Evolutionary conservation across 345 rosid species (phyloP).

Genomic region (Eucalyptus urophylla): DNA sequence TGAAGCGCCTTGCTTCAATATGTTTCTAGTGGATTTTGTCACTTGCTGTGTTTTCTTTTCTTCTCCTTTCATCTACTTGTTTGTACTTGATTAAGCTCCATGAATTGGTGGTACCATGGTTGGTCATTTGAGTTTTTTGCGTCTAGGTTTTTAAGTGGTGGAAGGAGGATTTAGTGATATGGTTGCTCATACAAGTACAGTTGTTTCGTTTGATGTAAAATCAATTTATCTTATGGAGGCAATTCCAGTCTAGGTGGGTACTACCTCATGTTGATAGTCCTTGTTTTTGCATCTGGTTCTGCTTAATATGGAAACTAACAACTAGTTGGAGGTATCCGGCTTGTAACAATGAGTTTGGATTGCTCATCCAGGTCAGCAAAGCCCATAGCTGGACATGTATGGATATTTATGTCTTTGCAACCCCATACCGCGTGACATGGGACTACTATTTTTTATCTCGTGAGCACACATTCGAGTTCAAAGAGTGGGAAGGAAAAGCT

Average conservation of each 20-base stretch:
- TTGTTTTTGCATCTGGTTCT: neutral
- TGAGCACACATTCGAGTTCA: conserved; percentile 71
- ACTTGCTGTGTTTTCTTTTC: neutral
- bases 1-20: neutral
- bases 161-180: no score
- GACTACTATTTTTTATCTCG: conserved; percentile 73
- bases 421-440: conserved; percentile 92
- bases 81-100: neutral
- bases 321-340: neutral
- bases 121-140: neutral
- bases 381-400: conserved; percentile 92
- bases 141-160: neutral
- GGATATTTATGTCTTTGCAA: conserved; percentile 89
- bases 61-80: neutral
- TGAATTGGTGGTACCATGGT: neutral
- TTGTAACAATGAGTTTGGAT: neutral
- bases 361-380: neutral
- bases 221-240: neutral
- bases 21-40: neutral
- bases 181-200: no score
- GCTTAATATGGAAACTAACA: neutral
- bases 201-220: neutral
- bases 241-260: neutral
- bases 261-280: neutral
- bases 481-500: conserved; percentile 79